Evolutionary conservation across 2,329 filamentous ascomycete species (phyloP).

Genomic region (Thermomyces lanuginosus): DNA sequence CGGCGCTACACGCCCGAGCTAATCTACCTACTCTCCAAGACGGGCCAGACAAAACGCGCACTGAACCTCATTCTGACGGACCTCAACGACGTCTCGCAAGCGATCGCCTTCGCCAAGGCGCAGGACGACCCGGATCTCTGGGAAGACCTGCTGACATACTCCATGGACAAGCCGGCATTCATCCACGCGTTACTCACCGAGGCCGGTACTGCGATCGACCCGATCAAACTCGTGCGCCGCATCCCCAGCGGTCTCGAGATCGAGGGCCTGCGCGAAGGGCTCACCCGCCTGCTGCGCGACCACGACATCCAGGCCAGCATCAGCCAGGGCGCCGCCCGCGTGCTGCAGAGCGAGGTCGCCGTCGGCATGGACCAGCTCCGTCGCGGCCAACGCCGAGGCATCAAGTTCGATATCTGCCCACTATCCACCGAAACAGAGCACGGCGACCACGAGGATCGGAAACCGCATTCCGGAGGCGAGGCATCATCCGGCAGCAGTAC

Average conservation of each 20-base stretch:
- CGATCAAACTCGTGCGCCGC: conserved; percentile 71
- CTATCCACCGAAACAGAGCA: conserved; percentile 2
- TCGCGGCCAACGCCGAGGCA: conserved; percentile 62
- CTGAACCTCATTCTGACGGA: conserved; percentile 85
- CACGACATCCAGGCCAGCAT: conserved; percentile 93
- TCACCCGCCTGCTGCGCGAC: conserved; percentile 83
- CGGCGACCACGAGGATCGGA: conserved; percentile 1
- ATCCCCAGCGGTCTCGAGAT: conserved; percentile 92
- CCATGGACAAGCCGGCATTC: conserved; percentile 93
- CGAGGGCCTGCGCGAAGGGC: conserved; percentile 70
- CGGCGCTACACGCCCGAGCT: conserved; percentile 75
- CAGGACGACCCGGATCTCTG: conserved; percentile 85
- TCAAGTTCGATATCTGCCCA: conserved; percentile 65
- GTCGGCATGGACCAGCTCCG: conserved; percentile 67
- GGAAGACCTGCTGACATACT: conserved; percentile 87
- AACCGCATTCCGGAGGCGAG: no score
- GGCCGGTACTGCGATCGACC: conserved; percentile 84
- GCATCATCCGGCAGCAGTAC: no score
- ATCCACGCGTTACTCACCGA: conserved; percentile 84
- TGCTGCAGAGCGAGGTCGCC: conserved; percentile 74
- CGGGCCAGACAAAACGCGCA: conserved; percentile 80
- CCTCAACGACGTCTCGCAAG: conserved; percentile 78
- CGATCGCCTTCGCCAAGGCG: conserved; percentile 85
- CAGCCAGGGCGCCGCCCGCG: conserved; percentile 71
- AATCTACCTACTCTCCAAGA: conserved; percentile 92